Evolutionary conservation across 2,329 filamentous ascomycete genomes (phyloP), one percentile per base, ranked within the genome.

Genomic region (Aureobasidium sp.): DNA sequence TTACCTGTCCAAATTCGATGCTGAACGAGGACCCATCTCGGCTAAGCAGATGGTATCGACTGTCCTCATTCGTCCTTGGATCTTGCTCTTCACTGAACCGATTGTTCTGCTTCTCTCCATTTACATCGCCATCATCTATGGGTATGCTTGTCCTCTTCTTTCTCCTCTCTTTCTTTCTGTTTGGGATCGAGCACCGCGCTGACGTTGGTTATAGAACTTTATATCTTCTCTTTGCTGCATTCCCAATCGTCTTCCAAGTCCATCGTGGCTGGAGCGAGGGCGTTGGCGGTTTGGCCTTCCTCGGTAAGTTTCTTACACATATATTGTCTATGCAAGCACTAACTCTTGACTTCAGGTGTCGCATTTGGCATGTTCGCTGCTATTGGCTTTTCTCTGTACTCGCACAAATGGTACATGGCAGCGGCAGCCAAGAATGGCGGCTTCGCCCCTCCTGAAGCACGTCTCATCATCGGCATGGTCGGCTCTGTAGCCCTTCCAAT

Each of bases 31-130:
- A 59, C 84, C 85, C 0, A 73, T 89, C 1, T 86, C 89, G 67
- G 82, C 86, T 1, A 78, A 79, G 45, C 85, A 86, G 65, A 86
- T 89, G 68, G 86, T 89, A 70, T 89, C 85, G 84, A 85, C 89
- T 64, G 82, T 89, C 2, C 82, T 76, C 47, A 67, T 89, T 58
- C 71, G 70, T 14, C 84, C 89, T 63, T 77, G 90, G 9, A 79
- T 79, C 1, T 76, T 81, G 32, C 90, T 89, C 68, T 90, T 88
- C 68, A 75, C 89, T 9, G 67, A 89, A 36, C 88, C 88, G 0
- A 78, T 90, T 29, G 82, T 86, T 66, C 78, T 91, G 6, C 78
- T 91, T 8, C 71, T 75, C 48, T 89, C 86, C 39, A 88, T 88
- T 0, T 90, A 90, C 61, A 89, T 86, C 72, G 85, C 89, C 67